A percentile compares a stretch with the other conserved stretches of the same genome.
These are phyloP conservation scores for Yamadazyma philogaea DNA, from an alignment of 805 yeast species.

Conservation along the genomic window DNA sequence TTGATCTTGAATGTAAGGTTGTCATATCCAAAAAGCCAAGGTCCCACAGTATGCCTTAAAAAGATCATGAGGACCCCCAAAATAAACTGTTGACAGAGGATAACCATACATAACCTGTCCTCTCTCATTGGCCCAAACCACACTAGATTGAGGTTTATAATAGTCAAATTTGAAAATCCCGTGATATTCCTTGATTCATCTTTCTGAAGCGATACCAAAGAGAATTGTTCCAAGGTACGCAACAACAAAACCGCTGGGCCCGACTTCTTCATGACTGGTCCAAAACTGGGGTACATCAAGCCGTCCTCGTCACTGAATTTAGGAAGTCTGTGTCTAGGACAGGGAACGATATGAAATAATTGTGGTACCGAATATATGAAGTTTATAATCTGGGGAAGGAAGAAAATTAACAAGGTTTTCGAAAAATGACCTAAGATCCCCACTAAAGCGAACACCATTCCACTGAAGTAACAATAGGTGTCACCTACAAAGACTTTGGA, in stretches of 20 bases:
- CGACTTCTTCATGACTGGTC: slow-evolving; percentile 27
- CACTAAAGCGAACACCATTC: slow-evolving; percentile 97
- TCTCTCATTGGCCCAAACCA: slow-evolving; percentile 91
- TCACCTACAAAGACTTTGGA: slow-evolving; percentile 95
- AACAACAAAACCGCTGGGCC: slow-evolving; percentile 11
- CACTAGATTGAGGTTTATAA: slow-evolving; percentile 78
- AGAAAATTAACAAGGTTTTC: slow-evolving; percentile 81
- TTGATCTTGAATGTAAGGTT: slow-evolving; percentile 48
- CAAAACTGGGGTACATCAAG: slow-evolving; percentile 62
- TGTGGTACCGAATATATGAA: slow-evolving; percentile 93
- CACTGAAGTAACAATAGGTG: slow-evolving; percentile 95
- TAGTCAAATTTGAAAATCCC: slow-evolving; percentile 75
- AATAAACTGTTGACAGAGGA: slow-evolving; percentile 60
- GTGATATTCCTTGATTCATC: slow-evolving; percentile 23
- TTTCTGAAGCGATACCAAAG: slow-evolving; percentile 42
- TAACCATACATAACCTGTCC: slow-evolving; percentile 60
- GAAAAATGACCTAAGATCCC: slow-evolving; percentile 96
- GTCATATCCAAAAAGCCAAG: slow-evolving; percentile 84
- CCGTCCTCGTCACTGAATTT: slow-evolving; percentile 65
- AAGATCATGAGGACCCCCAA: slow-evolving; percentile 66
- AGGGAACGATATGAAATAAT: slow-evolving; percentile 77
- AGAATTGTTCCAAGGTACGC: slow-evolving; percentile 41
- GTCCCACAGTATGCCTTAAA: slow-evolving; percentile 80
- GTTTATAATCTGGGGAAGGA: slow-evolving; percentile 88
- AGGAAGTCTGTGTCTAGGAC: slow-evolving; percentile 96